phyloP scores from a whole-genome alignment of 148 eudicot species.

The Drosera capensis region DNA sequence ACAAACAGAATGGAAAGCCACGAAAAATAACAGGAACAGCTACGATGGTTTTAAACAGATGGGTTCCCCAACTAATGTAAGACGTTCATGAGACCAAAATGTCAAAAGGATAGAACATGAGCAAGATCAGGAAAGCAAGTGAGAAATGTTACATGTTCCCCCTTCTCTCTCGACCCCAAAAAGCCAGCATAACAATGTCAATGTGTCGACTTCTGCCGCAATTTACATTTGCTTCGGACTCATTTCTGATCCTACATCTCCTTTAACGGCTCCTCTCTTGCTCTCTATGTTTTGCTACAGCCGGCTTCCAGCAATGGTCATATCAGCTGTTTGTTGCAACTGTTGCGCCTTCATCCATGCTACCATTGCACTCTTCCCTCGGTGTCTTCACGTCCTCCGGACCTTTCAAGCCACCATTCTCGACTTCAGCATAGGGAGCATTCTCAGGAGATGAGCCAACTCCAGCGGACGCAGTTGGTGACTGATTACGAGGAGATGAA shows the following conservation, averaged over 20 bases:
- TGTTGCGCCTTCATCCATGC: not conserved
- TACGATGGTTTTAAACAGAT: not conserved
- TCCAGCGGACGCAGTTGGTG: conserved; percentile 1
- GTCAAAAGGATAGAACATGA: not conserved
- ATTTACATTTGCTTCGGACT: not conserved
- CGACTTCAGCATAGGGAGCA: not conserved
- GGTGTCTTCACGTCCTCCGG: conserved; percentile 1
- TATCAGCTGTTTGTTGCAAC: conserved; percentile 1
- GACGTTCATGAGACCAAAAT: not conserved
- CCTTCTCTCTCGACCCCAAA: not conserved
- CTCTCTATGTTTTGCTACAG: not conserved
- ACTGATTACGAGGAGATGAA: conserved; percentile 6
- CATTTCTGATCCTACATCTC: not conserved
- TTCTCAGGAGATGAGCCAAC: not conserved
- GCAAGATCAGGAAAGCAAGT: not conserved
- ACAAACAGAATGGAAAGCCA: no score
- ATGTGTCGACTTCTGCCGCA: not conserved
- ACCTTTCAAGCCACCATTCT: not conserved
- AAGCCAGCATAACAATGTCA: not conserved
- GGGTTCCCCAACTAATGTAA: not conserved
- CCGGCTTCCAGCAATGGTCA: not conserved
- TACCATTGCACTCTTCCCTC: conserved; percentile 4
- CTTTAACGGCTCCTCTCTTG: not conserved
- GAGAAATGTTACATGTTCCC: not conserved
- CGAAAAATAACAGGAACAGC: not conserved